These are phyloP conservation scores for Porogramme epimiltina DNA, from an alignment of 1,284 basidiomycete genomes.

Conservation along the genomic window DNA sequence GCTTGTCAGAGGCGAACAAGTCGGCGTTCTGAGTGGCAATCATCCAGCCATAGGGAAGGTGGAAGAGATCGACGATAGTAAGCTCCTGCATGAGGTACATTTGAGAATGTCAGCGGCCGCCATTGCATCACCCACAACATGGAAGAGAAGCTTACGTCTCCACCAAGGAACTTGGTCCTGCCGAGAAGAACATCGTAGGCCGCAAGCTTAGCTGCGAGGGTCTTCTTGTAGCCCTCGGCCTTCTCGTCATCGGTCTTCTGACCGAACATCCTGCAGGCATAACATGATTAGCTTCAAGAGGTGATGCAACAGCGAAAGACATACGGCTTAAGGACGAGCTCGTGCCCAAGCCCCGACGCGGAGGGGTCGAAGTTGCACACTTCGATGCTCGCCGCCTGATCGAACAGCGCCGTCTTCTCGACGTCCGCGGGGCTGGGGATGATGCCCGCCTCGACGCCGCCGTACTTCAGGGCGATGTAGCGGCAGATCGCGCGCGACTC, in stretches of 20 bases:
- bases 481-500: constrained; percentile 57
- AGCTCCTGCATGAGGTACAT: constrained; percentile 30
- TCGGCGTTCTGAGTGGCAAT: constrained; percentile 24
- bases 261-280: not conserved
- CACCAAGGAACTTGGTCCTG: constrained; percentile 49
- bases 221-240: constrained; percentile 11
- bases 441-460: constrained; percentile 34
- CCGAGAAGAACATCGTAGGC: constrained; percentile 49
- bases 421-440: constrained; percentile 33
- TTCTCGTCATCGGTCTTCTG: constrained; percentile 13
- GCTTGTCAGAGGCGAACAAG: constrained; percentile 24
- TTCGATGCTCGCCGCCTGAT: constrained; percentile 60
- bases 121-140: not conserved
- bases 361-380: constrained; percentile 50
- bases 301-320: constrained; percentile 1
- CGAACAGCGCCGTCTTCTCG: constrained; percentile 47
- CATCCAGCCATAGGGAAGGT: constrained; percentile 46
- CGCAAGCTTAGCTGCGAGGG: constrained; percentile 40
- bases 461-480: constrained; percentile 49
- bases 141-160: constrained; percentile 37
- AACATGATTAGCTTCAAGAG: not conserved
- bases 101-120: not conserved
- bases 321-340: constrained; percentile 51
- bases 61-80: constrained; percentile 55
- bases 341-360: constrained; percentile 39